Conservation (phyloP, 129 eudicot genomes). For the Lonicera japonica region DNA sequence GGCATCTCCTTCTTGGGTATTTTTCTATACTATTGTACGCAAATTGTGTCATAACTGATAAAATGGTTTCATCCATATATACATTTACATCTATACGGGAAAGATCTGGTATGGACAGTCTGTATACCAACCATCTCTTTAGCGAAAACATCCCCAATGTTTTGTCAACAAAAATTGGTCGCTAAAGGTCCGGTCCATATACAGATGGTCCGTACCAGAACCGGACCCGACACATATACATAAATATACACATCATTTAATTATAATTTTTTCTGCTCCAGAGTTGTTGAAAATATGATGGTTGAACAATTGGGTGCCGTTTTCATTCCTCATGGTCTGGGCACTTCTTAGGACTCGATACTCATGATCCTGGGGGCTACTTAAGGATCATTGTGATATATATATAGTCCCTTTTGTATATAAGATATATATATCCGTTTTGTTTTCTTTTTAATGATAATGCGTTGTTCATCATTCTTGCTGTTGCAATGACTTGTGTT, state of each 20-base stretch:
- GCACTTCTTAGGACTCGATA: conserved; percentile 93
- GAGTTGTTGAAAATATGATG: conserved; percentile 86
- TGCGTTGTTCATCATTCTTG: neutral
- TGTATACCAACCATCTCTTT: no score
- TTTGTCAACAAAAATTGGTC: no score
- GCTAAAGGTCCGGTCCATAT: no score
- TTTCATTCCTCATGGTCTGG: conserved; percentile 98
- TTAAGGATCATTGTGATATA: conserved; percentile 39
- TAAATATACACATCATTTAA: neutral
- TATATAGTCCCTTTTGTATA: conserved; percentile 2
- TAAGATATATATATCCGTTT: no score
- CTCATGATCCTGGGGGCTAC: conserved; percentile 98
- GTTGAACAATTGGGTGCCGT: conserved; percentile 81
- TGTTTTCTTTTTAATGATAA: neutral
- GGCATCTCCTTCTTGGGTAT: conserved; percentile 73
- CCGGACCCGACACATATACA: no score
- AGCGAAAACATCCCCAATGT: no score
- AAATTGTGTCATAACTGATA: neutral
- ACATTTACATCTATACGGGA: neutral
- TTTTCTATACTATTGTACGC: conserved; percentile 9
- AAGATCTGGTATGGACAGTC: no score
- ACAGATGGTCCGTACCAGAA: no score
- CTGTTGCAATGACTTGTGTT: neutral
- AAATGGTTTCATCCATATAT: neutral
- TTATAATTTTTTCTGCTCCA: conserved; percentile 21